A percentile compares a stretch with the other conserved stretches of the same genome.
These are phyloP conservation scores for Decorospora gaudefroyi DNA, from an alignment of 2,329 filamentous ascomycete species.

Conservation along the genomic window DNA sequence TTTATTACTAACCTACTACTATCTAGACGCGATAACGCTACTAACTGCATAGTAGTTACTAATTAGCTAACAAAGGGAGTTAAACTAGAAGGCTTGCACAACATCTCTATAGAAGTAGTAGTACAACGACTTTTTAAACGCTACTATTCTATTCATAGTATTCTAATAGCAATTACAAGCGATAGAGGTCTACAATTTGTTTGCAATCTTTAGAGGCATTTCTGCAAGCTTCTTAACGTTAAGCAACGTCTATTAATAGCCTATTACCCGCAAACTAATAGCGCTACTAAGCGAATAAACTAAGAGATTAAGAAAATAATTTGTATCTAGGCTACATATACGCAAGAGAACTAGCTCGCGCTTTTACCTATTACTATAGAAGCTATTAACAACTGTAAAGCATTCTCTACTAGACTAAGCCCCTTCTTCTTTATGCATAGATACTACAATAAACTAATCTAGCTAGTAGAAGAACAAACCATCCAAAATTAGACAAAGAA, in stretches of 20 bases:
- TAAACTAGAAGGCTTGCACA: not conserved
- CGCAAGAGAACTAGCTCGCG: not conserved
- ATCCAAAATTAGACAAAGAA: not conserved
- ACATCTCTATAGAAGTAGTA: not conserved
- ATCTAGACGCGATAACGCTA: not conserved
- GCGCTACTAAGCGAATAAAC: constrained; percentile 2
- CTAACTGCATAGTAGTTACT: not conserved
- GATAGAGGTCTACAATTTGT: not conserved
- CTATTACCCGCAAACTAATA: constrained; percentile 6
- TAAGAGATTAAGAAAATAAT: not conserved
- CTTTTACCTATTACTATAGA: not conserved
- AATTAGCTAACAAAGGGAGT: not conserved
- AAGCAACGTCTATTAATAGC: constrained; percentile 2
- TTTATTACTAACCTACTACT: constrained; percentile 5
- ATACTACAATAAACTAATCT: not conserved
- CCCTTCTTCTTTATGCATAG: not conserved
- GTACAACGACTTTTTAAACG: not conserved
- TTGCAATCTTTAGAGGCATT: not conserved
- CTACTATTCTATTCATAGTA: no score
- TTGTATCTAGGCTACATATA: not conserved
- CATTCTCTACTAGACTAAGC: not conserved
- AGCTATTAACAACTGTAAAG: not conserved
- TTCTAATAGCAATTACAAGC: not conserved
- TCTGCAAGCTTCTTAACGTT: not conserved
- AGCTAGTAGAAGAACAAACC: not conserved